Base-by-base conservation (phyloP, 2,329 filamentous ascomycete species). In the Penicillium sp. region DNA sequence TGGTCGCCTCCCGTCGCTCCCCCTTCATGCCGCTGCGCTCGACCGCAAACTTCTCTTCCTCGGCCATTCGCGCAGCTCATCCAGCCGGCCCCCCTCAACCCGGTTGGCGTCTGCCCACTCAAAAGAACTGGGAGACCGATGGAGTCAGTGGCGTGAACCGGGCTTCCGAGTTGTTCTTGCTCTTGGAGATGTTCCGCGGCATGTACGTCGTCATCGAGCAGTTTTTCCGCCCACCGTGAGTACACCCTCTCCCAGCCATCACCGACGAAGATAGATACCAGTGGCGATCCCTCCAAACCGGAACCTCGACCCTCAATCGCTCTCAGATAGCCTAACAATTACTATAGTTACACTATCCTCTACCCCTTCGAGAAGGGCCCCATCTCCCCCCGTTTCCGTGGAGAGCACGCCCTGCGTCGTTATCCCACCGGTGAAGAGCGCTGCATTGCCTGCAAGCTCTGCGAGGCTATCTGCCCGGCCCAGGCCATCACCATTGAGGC, bases 341-440 rank as follows among this genome's bases (percentile, higher is more conserved):
- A 13, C 41, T 46, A n/a, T 67, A 96, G 92, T 66, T 97, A 97
- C 77, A 99, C 94, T 44, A 99, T 99, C 70, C 96, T 86, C 81
- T 99, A 99, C 72, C 94, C 94, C 36, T 99, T 97, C 76, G 94
- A 99, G 75, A 99, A 99, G 83, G 94, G 94, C 41, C 94, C 94
- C 55, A 97, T 99, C 73, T 97, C 92, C 29, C 94, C 94, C 55
- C 89, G 94, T 65, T 99, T 99, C 86, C 90, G 94, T 75, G 94
- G 94, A 73, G 94, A 99, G 77, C 94, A 99, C 79, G 94, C 94
- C 62, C 84, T 99, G 59, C 87, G 94, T 75, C 86, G 94, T 69
- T 99, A 99, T 76, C 94, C 94, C 24, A 95, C 93, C 3, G 94
- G 94, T 63, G 94, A 99, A 79, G 94, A 99, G 81, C 89, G 94